Base-by-base conservation (phyloP, 352 stramenopile genomes). In the Phytophthora rubi region DNA sequence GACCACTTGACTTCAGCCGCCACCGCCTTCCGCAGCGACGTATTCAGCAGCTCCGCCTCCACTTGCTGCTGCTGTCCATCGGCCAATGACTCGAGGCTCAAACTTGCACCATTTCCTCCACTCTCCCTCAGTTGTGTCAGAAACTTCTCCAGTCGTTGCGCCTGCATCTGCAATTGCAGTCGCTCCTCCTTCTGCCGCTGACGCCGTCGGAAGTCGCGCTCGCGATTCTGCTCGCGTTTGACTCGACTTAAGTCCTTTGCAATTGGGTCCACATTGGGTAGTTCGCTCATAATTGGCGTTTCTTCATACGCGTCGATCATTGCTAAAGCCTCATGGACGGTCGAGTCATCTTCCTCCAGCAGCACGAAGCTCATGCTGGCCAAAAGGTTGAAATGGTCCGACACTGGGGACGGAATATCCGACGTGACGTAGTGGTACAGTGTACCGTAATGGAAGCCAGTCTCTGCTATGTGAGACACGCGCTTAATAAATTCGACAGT, bases 131-230 rank as follows among this genome's bases (percentile, higher is more conserved):
- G 1, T 35, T 52, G 55, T 1, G 49, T 52, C 37, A 75, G 66
- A 59, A 69, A 62, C 37, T 28, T 59, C 51, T 72, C 45, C 39
- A 78, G 37, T 10, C 52, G 57, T 37, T 78, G 56, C 52, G 53
- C 47, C 26, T 78, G 71, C 61, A 72, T 75, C 58, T 78, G 21
- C 52, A 75, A 48, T 28, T 73, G 53, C 59, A 62, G 35, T 56
- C 32, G 28, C 48, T 77, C 70, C 59, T 77, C 70, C 23, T 68
- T 72, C 23, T 62, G 32, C n/a, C 58, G 39, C 47, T 71, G 71
- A 39, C 61, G 61, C 8, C 58, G 56, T 45, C 60, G 66, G 59
- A 64, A 65, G 32, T 67, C 60, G 16, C 63, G 44, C 48, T 73
- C 70, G 42, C 59, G 61, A 28, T 66, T 70, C 48, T 62, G 56